phyloP scores from a whole-genome alignment of 2,329 filamentous ascomycete species.

The Talaromyces verruculosus region DNA sequence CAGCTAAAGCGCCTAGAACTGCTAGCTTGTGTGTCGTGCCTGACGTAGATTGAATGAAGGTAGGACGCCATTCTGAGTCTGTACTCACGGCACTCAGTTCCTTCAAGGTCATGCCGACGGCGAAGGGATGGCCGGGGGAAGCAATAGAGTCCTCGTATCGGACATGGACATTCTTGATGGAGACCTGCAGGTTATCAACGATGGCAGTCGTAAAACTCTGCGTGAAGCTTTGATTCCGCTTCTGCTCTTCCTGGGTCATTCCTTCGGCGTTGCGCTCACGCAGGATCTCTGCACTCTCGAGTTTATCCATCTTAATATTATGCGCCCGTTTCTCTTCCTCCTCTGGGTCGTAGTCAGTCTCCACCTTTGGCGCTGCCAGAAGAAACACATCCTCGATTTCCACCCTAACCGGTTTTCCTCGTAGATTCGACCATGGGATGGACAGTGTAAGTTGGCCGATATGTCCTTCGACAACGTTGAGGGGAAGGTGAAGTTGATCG shows the following conservation, averaged over 20 bases:
- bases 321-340: constrained; percentile 86
- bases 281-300: constrained; percentile 91
- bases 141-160: constrained; percentile 98
- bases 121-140: constrained; percentile 90
- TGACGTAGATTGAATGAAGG: constrained; percentile 86
- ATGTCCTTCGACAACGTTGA: constrained; percentile 95
- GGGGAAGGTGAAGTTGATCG: constrained; percentile 91
- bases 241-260: constrained; percentile 90
- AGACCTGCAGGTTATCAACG: constrained; percentile 96
- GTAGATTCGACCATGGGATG: constrained; percentile 96
- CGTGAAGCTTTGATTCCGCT: constrained; percentile 97
- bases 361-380: constrained; percentile 90
- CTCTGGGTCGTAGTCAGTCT: constrained; percentile 86
- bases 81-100: constrained; percentile 98
- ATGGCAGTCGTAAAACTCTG: constrained; percentile 94
- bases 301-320: constrained; percentile 96
- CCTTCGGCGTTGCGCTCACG: constrained; percentile 92
- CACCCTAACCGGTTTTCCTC: constrained; percentile 90
- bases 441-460: constrained; percentile 86
- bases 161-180: constrained; percentile 96
- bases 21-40: constrained; percentile 89
- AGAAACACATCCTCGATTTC: constrained; percentile 97
- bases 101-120: constrained; percentile 85
- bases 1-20: constrained; percentile 80
- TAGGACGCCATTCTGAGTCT: constrained; percentile 89